These are phyloP conservation scores for Penicillium fimorum DNA, from an alignment of 495 filamentous ascomycete genomes.

Conservation along the genomic window DNA sequence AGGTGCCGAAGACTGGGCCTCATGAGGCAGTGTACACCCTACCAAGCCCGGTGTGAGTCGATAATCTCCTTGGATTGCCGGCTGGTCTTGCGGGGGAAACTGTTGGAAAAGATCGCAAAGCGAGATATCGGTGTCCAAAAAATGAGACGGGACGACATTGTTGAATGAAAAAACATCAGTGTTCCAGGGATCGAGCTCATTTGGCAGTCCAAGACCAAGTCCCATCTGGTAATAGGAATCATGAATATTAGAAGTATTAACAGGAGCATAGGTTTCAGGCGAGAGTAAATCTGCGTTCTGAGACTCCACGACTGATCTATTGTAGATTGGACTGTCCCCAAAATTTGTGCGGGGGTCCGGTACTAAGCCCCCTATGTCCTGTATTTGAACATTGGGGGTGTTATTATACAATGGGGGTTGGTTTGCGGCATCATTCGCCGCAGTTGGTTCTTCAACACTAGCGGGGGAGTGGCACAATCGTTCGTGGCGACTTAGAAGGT, in stretches of 20 bases:
- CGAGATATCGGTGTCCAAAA: slow-evolving; percentile 9
- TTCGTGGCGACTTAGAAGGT: slow-evolving; percentile 13
- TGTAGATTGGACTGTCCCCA: not conserved
- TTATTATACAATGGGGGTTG: not conserved
- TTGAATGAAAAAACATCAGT: not conserved
- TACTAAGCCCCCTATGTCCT: not conserved
- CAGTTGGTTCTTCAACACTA: not conserved
- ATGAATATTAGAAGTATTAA: not conserved
- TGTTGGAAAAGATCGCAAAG: slow-evolving; percentile 10
- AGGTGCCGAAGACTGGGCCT: not conserved
- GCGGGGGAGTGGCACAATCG: not conserved
- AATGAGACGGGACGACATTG: slow-evolving; percentile 6
- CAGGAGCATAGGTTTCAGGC: not conserved
- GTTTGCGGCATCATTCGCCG: not conserved
- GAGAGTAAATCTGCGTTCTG: not conserved
- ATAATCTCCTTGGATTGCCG: not conserved
- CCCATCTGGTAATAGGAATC: not conserved
- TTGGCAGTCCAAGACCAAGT: not conserved
- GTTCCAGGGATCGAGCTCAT: slow-evolving; percentile 1
- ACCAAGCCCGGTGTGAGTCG: not conserved
- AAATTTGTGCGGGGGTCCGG: not conserved
- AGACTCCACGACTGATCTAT: not conserved
- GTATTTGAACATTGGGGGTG: not conserved
- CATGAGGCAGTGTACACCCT: not conserved
- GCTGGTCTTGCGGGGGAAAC: not conserved